Evolutionary conservation across 148 eudicot genomes (phyloP).

Genomic region (Camellia lanceoleosa): DNA sequence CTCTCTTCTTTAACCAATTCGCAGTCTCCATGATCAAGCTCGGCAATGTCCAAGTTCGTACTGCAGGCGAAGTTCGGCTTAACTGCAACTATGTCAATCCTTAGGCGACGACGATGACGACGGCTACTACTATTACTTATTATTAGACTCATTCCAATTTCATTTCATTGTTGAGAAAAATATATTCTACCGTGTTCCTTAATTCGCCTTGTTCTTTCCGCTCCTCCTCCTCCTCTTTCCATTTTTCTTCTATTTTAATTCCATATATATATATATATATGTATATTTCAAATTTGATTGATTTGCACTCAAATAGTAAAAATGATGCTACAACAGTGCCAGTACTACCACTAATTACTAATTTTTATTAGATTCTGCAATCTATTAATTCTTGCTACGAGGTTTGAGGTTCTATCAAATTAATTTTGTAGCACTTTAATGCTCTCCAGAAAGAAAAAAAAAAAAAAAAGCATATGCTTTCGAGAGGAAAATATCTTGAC

Average conservation of each 20-base stretch:
- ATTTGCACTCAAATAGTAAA: too few relatives aligned
- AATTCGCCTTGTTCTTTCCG: neutral
- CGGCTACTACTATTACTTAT: too few relatives aligned
- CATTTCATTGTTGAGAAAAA: neutral
- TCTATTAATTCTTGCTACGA: neutral
- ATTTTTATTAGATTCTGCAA: neutral
- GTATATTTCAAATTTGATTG: too few relatives aligned
- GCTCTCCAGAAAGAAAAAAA: neutral
- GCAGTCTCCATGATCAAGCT: constrained; percentile 38
- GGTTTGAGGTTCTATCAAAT: neutral
- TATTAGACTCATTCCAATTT: too few relatives aligned
- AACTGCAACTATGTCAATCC: constrained; percentile 32
- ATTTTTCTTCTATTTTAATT: too few relatives aligned
- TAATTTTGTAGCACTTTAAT: neutral
- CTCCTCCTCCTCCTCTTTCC: neutral
- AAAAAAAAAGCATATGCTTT: too few relatives aligned
- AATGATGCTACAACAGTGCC: neutral
- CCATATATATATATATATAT: too few relatives aligned
- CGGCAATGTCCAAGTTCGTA: constrained; percentile 24
- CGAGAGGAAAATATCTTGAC: too few relatives aligned
- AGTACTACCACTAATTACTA: too few relatives aligned
- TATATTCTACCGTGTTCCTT: neutral
- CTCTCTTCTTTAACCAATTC: constrained; percentile 28
- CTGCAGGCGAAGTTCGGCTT: constrained; percentile 26
- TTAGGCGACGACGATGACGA: neutral